Conservation (phyloP, 1,284 basidiomycete genomes). For the Fomitiporia mediterranea region DNA sequence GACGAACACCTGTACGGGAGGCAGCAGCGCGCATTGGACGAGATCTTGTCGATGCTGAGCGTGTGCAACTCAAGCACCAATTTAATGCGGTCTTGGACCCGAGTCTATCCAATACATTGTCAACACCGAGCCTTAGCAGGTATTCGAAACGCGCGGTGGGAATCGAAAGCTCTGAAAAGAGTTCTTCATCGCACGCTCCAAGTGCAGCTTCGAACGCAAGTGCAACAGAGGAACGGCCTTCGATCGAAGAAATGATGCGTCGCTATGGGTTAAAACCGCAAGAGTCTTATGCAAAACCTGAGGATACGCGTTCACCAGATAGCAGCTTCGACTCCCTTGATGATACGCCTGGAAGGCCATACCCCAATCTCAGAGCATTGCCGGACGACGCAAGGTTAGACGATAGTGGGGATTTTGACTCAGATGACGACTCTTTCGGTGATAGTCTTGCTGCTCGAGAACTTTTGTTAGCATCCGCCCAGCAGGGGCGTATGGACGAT, state of each 20-base stretch:
- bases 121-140: constrained; percentile 62
- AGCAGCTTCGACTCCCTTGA: constrained; percentile 18
- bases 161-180: constrained; percentile 34
- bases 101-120: constrained; percentile 60
- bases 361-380: constrained; percentile 5
- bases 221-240: constrained; percentile 32
- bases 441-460: constrained; percentile 34
- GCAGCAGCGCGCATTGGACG: constrained; percentile 63
- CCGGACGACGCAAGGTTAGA: too few species aligned
- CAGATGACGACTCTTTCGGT: constrained; percentile 40
- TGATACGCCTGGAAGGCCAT: constrained; percentile 8
- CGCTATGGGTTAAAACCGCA: constrained; percentile 39
- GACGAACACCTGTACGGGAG: constrained; percentile 54
- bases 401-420: constrained; percentile 27
- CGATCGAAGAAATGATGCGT: constrained; percentile 49
- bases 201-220: neutral
- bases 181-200: constrained; percentile 19
- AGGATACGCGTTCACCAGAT: constrained; percentile 21
- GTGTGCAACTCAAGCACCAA: constrained; percentile 17
- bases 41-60: constrained; percentile 48
- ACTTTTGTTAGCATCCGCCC: constrained; percentile 34
- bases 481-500: constrained; percentile 34
- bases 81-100: constrained; percentile 23
- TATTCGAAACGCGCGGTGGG: constrained; percentile 41
- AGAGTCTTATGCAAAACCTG: constrained; percentile 12